Conservation (phyloP, 331 rosid species). For the Pyracantha coccinea region DNA sequence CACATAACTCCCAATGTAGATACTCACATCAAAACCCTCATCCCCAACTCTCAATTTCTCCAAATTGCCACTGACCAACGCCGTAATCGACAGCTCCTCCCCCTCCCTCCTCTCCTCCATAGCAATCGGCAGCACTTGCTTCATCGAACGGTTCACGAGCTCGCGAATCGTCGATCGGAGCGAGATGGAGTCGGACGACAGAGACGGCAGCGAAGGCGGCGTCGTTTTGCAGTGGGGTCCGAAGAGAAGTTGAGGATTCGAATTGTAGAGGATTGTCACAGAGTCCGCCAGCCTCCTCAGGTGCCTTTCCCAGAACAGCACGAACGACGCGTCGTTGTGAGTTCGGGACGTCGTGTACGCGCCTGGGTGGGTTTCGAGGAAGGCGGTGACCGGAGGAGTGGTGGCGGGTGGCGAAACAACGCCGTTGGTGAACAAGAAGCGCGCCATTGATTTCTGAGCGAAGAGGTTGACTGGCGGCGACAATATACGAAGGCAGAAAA, state of each 20-base stretch:
- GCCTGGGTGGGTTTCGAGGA: conserved; percentile 73
- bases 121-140: conserved; percentile 44
- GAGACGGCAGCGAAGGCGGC: conserved; percentile 8
- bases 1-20: conserved; percentile 41
- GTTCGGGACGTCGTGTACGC: conserved; percentile 94
- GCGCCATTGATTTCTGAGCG: neutral
- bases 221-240: conserved; percentile 14
- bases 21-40: conserved; percentile 37
- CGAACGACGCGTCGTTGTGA: conserved; percentile 49
- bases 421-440: conserved; percentile 47
- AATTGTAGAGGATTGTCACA: conserved; percentile 33
- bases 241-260: conserved; percentile 49
- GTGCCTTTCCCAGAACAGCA: conserved; percentile 84
- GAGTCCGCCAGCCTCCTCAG: conserved; percentile 62
- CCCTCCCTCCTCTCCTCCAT: conserved; percentile 33
- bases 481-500: neutral
- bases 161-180: conserved; percentile 26
- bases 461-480: neutral
- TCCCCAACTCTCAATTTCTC: conserved; percentile 27
- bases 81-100: conserved; percentile 60
- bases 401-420: conserved; percentile 31
- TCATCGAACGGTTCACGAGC: conserved; percentile 47
- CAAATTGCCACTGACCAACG: conserved; percentile 52
- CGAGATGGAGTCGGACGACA: conserved; percentile 1
- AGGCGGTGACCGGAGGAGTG: conserved; percentile 43